Evolutionary conservation across 257 asterid species (phyloP), one percentile per base, ranked within the genome.

Genomic region (Jasminum sambac): DNA sequence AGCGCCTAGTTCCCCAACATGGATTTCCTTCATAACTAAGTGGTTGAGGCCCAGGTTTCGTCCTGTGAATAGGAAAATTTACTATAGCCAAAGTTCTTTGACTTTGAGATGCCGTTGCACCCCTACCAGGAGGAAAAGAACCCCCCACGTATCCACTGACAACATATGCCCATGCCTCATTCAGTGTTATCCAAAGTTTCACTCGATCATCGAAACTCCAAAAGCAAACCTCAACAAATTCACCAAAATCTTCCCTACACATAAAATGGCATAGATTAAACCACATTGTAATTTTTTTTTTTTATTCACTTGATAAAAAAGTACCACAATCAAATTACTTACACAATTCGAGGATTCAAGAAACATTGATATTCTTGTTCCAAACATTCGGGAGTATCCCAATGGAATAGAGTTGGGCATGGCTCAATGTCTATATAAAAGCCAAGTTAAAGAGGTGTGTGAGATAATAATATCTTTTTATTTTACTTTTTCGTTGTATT

Each of bases 181-280:
- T 81, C 37, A 81, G 2, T 1, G 88, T 84, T 30, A 72, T 52
- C 86, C 88, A 84, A 0, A 73, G 12, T 11, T 84, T 81, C 38
- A 84, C 84, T 7, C 84, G 68, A 30, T 84, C 84, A 0, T 84
- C 88, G 23, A 84, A 84, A 46, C 76, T 81, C 84, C 80, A 71
- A 39, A 84, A 81, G 42, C 88, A 84, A 4, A 81, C 5, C 5
- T 84, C 82, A 0, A 67, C 88, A 24, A 34, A 84, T 6, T 81
- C 86, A 0, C 66, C 64, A 36, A 70, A 84, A 40, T 84, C 82
- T 0, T 69, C 14, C 71, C 84, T 81, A 5, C 25, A 52, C 12
- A 52, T 19, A 19, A 17, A 52, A 52, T 52, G 12, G 61, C 0
- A 46, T 17, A 52, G 1, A 30, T 30, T 30, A 30, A 30, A 30